Base-by-base conservation (phyloP, 257 asterid genomes). In the Handroanthus guayacan region DNA sequence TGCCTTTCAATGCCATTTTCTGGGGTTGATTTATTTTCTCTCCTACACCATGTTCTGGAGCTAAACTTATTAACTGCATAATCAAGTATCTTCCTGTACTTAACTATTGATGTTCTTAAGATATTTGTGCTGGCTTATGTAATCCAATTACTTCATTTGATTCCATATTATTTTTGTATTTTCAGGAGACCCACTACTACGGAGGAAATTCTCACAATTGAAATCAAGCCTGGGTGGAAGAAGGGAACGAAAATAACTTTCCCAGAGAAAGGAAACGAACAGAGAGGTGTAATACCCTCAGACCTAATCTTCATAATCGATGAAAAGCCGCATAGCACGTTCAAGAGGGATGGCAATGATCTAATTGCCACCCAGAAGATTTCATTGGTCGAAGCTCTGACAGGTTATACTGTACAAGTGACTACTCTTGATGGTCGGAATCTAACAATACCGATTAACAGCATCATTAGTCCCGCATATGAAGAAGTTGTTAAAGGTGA, bases 201-300 rank as follows among this genome's bases (percentile, higher is more conserved):
- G 3, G 89, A 88, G 65, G 96, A 90, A 80, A 82, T 88, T 54
- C 81, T 90, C 13, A 78, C 90, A 1, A 90, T 90, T 20, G 88
- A 84, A 60, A 86, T 90, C 12, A 90, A 83, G 69, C 91, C 96
- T 10, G 96, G 96, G 3, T 88, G 96, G 96, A 90, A 90, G 76
- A 88, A 90, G 76, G 96, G 96, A 51, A 90, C 96, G 6, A 90
- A 90, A 69, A 86, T 90, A 76, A 90, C 96, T 20, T 90, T 88
- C 60, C 96, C 91, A 0, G 91, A 90, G 75, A 90, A 88, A 77
- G 96, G 96, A 62, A 85, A 86, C 7, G 89, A 85, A 52, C 84
- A 86, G 62, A 83, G 84, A 67, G 91, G 90, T 44, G 79, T 72
- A 62, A 85, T 86, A 67, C 90, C 96, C 20, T 82, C 91, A 0